Percentiles rank a stretch among this genome's conserved stretches.
These are phyloP conservation scores for Ramaria sp. DNA, from an alignment of 768 basidiomycete genomes.

Conservation along the genomic window DNA sequence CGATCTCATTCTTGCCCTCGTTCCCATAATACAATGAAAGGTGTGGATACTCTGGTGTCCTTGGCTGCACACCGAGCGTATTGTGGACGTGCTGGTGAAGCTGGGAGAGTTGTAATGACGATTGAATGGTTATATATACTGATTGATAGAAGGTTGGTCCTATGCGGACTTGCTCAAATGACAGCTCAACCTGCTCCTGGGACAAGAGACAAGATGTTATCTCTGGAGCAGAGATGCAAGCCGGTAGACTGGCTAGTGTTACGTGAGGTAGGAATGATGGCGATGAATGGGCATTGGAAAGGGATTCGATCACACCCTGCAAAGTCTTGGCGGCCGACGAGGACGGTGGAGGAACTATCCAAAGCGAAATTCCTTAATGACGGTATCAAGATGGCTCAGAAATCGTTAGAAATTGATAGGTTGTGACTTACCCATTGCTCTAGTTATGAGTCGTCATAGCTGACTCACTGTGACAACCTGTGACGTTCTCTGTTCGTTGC, in stretches of 20 bases:
- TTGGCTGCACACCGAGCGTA: constrained; percentile 27
- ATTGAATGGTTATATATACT: constrained; percentile 44
- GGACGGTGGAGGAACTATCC: constrained; percentile 51
- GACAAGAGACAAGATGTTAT: constrained; percentile 27
- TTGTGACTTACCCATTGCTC: too few species aligned
- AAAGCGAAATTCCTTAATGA: constrained; percentile 58
- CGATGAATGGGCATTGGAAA: constrained; percentile 13
- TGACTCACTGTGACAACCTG: too few species aligned
- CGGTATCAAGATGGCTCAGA: background rate
- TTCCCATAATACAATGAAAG: constrained; percentile 64
- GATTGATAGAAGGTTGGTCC: constrained; percentile 63
- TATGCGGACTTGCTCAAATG: constrained; percentile 43
- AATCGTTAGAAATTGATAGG: too few species aligned
- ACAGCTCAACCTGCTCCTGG: constrained; percentile 26
- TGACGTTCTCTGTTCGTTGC: background rate
- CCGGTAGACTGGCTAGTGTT: constrained; percentile 44
- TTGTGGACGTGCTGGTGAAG: constrained; percentile 40
- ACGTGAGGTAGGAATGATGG: constrained; percentile 59
- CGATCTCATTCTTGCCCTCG: constrained; percentile 46
- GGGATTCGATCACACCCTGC: constrained; percentile 30
- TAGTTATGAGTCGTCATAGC: too few species aligned
- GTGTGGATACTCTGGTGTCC: constrained; percentile 56
- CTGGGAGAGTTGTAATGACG: constrained; percentile 30
- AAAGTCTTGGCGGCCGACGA: constrained; percentile 30
- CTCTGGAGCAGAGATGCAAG: constrained; percentile 15